A percentile compares a stretch with the other conserved stretches of the same genome.
phyloP scores from a whole-genome alignment of 2,329 filamentous ascomycete genomes.

The Sporothrix brasiliensis region DNA sequence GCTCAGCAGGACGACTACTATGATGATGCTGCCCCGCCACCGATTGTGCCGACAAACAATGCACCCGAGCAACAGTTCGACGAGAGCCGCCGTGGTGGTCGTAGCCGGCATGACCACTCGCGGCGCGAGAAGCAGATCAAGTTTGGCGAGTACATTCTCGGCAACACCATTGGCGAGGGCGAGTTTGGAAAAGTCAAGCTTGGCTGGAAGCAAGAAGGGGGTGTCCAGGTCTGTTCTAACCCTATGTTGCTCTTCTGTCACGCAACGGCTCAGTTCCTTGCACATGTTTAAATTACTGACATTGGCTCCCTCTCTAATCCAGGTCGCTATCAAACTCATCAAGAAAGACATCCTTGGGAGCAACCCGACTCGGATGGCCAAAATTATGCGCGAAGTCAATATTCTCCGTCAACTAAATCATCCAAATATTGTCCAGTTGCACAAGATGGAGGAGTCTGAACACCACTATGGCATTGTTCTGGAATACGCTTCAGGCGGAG shows the following conservation, averaged over 20 bases:
- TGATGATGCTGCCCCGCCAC: conserved; percentile 52
- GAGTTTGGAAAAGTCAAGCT: conserved; percentile 99
- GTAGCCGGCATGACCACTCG: conserved; percentile 64
- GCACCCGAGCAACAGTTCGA: conserved; percentile 39
- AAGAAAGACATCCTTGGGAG: conserved; percentile 85
- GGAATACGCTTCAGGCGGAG: conserved; percentile 95
- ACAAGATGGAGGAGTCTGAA: conserved; percentile 98
- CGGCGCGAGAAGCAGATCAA: conserved; percentile 74
- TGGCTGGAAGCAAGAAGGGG: conserved; percentile 95
- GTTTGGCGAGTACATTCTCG: conserved; percentile 94
- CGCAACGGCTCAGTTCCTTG: neutral
- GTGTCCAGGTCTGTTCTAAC: conserved; percentile 64
- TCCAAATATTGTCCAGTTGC: conserved; percentile 93
- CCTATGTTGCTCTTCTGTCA: no score
- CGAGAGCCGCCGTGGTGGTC: conserved; percentile 53
- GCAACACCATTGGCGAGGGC: conserved; percentile 93
- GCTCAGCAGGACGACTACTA: conserved; percentile 54
- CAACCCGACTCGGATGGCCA: conserved; percentile 86
- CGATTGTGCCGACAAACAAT: conserved; percentile 46
- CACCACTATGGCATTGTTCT: conserved; percentile 97
- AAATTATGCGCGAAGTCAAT: conserved; percentile 95
- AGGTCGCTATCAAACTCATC: conserved; percentile 98
- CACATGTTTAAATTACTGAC: neutral
- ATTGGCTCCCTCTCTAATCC: conserved; percentile 21
- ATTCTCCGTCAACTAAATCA: conserved; percentile 86